Conservation (phyloP, 345 rosid species). For the Eucalyptus curtisii region DNA sequence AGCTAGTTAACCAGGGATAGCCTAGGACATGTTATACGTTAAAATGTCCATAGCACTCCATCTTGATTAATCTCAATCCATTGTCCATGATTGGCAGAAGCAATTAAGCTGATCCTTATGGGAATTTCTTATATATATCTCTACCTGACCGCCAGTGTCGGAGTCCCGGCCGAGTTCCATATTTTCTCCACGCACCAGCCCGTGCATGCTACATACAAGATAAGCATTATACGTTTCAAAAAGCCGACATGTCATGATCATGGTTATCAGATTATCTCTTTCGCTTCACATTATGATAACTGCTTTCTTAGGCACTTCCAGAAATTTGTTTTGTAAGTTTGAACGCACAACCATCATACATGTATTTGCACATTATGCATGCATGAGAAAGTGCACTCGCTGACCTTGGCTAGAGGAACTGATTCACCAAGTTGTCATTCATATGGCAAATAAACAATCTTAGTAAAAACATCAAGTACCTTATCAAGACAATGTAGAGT, state of each 20-base stretch:
- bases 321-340: background rate
- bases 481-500: constrained; percentile 72
- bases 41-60: background rate
- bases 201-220: constrained; percentile 39
- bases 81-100: background rate
- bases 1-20: background rate
- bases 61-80: background rate
- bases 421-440: background rate
- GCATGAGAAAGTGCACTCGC: background rate
- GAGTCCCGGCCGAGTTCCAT: constrained; percentile 84
- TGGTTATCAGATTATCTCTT: background rate
- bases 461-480: constrained; percentile 9
- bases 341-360: background rate
- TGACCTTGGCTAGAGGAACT: background rate
- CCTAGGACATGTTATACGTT: background rate
- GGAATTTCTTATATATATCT: background rate
- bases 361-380: background rate
- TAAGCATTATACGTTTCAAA: background rate
- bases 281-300: background rate
- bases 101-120: background rate
- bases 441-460: background rate
- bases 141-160: constrained; percentile 73
- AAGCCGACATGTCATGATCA: background rate
- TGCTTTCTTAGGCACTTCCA: background rate
- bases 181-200: constrained; percentile 67